These are phyloP conservation scores for Globisporangium okanoganense DNA, from an alignment of 352 stramenopile genomes.

Conservation along the genomic window DNA sequence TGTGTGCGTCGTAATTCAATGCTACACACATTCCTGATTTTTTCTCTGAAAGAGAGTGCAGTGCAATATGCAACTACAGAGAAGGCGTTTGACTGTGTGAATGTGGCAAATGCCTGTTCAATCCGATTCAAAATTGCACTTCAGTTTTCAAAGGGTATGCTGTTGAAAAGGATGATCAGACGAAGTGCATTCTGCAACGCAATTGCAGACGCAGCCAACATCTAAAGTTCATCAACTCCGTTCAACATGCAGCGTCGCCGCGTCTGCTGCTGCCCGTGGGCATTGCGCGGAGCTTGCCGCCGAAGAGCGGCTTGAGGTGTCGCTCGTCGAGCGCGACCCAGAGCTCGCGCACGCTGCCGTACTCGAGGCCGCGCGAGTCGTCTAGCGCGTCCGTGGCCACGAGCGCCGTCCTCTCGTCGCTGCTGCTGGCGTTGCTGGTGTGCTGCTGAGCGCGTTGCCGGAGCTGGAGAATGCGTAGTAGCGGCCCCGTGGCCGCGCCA, in stretches of 20 bases:
- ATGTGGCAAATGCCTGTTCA: neutral
- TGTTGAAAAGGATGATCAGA: neutral
- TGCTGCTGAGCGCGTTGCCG: neutral
- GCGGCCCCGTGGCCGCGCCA: slow-evolving; percentile 36
- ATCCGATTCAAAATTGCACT: neutral
- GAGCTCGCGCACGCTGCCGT: slow-evolving; percentile 35
- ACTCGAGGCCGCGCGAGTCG: neutral
- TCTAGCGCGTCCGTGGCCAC: neutral
- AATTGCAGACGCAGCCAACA: too few relatives aligned
- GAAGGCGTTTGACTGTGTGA: neutral
- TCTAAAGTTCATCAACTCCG: too few relatives aligned
- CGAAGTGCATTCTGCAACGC: neutral
- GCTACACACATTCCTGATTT: neutral
- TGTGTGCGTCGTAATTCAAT: neutral
- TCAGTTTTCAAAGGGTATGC: neutral
- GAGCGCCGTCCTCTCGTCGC: neutral
- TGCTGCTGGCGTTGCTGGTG: slow-evolving; percentile 6
- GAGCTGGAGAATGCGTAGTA: slow-evolving; percentile 33
- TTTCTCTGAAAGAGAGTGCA: neutral
- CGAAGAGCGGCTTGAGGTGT: slow-evolving; percentile 65
- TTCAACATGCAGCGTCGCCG: neutral
- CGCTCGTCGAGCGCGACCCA: slow-evolving; percentile 60
- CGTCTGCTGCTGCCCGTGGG: neutral
- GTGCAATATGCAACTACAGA: neutral
- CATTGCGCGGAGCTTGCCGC: slow-evolving; percentile 31